Base-by-base conservation (phyloP, 73 alveolate species). In the Stentor roeselii region DNA sequence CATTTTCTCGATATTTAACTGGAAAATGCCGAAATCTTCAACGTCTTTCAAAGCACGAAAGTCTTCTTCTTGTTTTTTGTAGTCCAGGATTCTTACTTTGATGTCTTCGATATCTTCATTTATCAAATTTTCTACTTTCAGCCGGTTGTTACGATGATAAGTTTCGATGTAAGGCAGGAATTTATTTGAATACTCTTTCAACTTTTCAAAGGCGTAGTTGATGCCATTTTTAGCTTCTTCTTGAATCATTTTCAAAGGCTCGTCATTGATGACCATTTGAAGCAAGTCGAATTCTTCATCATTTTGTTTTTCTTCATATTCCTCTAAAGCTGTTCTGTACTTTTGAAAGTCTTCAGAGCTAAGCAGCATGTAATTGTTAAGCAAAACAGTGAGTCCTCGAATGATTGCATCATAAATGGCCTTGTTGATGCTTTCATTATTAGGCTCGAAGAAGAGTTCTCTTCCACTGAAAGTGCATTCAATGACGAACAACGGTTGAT, bases 231-330 rank as follows among this genome's bases (percentile, higher is more conserved):
- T 86, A 84, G 90, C 82, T 35, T 59, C 88, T 36, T 89, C 91
- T 14, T 90, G 89, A 32, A 84, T 85, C 59, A 84, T 83, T 35
- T 87, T 83, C 75, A 90, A 78, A 39, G 82, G 82, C 14, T 92
- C 97, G 42, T 90, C 92, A 60, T 90, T 76, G 6, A 90, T 59
- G 2, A 91, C 93, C 36, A 90, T 59, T 50, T 90, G 83, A 59
- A 92, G 86, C 1, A 94, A 78, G 85, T 92, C 97, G 36, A 89
- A 85, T 30, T 83, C 59, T 40, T 92, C 97, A 41, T 89, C 97
- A 0, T 84, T 59, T 14, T 61, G 78, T 59, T 85, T 86, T 14
- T 90, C 97, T 59, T 92, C 95, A 27, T 61, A 75, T 21, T 89
- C 95, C 34, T 89, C 89, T n/a, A 80, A 75, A 36, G 87, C 76